A percentile compares a stretch with the other conserved stretches of the same genome.
Conservation (phyloP, 2,329 filamentous ascomycete species). For the Claviceps pusilla region DNA sequence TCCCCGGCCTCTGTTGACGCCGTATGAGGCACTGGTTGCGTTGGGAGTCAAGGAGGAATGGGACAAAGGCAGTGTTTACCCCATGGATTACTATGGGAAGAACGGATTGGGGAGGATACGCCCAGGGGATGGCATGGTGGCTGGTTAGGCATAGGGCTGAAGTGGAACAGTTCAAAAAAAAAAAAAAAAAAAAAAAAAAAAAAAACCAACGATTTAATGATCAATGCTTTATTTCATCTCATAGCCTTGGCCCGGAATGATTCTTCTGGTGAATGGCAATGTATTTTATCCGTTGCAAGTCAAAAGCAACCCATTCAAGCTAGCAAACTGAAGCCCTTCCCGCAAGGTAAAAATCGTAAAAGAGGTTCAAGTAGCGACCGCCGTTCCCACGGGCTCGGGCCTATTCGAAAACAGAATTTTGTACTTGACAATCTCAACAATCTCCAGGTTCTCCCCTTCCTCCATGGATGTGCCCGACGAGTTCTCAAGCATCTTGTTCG, state of each 20-base stretch:
- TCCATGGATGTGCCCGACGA: constrained; percentile 24
- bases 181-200: neutral
- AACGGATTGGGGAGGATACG: constrained; percentile 77
- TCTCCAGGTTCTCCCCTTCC: constrained; percentile 47
- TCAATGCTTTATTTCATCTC: neutral
- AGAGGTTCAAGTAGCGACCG: constrained; percentile 2
- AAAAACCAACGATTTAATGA: neutral
- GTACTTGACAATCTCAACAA: constrained; percentile 74
- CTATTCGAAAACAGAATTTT: constrained; percentile 74
- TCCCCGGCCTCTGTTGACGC: constrained; percentile 70
- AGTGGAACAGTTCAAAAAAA: neutral
- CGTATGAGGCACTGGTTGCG: constrained; percentile 89
- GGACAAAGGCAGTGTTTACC: constrained; percentile 51
- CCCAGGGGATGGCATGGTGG: constrained; percentile 14
- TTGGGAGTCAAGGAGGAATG: constrained; percentile 65
- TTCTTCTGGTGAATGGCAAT: neutral
- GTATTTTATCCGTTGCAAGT: too few relatives aligned
- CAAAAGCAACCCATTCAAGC: neutral
- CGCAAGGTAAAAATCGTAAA: neutral
- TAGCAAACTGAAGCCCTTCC: neutral
- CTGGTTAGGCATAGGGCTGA: neutral
- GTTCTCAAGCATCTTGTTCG: constrained; percentile 26
- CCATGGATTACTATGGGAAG: constrained; percentile 96
- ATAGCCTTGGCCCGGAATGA: neutral
- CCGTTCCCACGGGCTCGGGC: constrained; percentile 65